phyloP scores from a whole-genome alignment of 257 asterid species.

The Cinchona pubescens region DNA sequence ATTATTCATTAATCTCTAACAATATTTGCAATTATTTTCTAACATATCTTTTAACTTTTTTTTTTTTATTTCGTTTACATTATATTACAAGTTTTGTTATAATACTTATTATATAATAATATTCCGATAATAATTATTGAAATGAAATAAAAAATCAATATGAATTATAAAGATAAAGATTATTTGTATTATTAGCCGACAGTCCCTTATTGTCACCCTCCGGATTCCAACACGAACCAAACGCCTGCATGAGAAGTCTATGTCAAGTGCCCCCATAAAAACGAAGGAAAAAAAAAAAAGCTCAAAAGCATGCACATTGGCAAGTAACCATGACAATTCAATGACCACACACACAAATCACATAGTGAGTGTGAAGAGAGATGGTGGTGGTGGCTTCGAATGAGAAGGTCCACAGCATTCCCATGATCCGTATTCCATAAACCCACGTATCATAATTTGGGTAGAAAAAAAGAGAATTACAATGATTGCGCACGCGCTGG shows the following conservation, averaged over 20 bases:
- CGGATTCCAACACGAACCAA: slow-evolving; percentile 3
- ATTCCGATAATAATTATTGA: too few relatives aligned
- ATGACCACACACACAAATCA: slow-evolving; percentile 8
- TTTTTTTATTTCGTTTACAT: too few relatives aligned
- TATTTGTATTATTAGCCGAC: slow-evolving; percentile 6
- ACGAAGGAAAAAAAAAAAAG: not conserved
- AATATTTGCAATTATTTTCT: too few relatives aligned
- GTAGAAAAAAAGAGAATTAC: slow-evolving; percentile 13
- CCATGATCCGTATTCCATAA: not conserved
- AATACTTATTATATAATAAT: too few relatives aligned
- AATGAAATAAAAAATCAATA: too few relatives aligned
- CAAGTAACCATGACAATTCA: not conserved
- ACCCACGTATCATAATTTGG: slow-evolving; percentile 9
- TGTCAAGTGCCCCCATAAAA: not conserved
- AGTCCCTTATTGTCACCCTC: not conserved
- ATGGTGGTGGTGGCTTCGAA: not conserved
- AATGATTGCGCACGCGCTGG: slow-evolving; percentile 50
- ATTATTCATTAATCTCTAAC: too few relatives aligned
- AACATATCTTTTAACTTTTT: too few relatives aligned
- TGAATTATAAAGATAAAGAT: not conserved
- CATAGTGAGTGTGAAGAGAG: not conserved
- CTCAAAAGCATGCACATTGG: not conserved
- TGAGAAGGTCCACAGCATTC: slow-evolving; percentile 8
- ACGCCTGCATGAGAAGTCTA: slow-evolving; percentile 19
- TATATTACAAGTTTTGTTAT: too few relatives aligned